Conservation (phyloP, 768 basidiomycete species). For the Obba rivulosa region DNA sequence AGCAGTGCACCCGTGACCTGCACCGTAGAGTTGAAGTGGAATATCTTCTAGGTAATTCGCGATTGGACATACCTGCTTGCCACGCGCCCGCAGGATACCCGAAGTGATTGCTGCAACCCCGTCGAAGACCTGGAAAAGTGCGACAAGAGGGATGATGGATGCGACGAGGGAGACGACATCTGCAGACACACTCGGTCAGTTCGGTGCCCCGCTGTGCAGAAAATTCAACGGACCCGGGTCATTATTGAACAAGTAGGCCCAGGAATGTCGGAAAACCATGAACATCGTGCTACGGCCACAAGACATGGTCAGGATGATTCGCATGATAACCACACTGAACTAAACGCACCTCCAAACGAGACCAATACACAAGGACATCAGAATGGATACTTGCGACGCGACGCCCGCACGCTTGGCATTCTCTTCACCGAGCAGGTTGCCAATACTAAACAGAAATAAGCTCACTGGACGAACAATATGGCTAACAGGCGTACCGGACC, state of each 20-base stretch:
- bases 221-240: conserved; percentile 31
- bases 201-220: neutral
- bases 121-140: conserved; percentile 84
- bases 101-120: conserved; percentile 60
- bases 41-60: neutral
- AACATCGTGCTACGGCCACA: conserved; percentile 31
- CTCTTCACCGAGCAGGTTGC: conserved; percentile 82
- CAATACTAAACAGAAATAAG: conserved; percentile 46
- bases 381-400: conserved; percentile 57
- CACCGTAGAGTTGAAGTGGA: neutral
- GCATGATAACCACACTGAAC: neutral
- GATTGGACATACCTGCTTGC: conserved; percentile 52
- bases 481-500: conserved; percentile 52
- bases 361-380: conserved; percentile 62
- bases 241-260: conserved; percentile 57
- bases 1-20: conserved; percentile 72
- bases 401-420: conserved; percentile 69
- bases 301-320: neutral
- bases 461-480: neutral
- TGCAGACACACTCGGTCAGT: conserved; percentile 2
- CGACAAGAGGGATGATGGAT: conserved; percentile 52
- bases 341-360: conserved; percentile 53
- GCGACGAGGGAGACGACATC: conserved; percentile 46
- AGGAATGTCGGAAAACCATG: conserved; percentile 39
- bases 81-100: conserved; percentile 79